Evolutionary conservation across 208 protist species (phyloP).

Genomic region (Acanthamoeba healyi): DNA sequence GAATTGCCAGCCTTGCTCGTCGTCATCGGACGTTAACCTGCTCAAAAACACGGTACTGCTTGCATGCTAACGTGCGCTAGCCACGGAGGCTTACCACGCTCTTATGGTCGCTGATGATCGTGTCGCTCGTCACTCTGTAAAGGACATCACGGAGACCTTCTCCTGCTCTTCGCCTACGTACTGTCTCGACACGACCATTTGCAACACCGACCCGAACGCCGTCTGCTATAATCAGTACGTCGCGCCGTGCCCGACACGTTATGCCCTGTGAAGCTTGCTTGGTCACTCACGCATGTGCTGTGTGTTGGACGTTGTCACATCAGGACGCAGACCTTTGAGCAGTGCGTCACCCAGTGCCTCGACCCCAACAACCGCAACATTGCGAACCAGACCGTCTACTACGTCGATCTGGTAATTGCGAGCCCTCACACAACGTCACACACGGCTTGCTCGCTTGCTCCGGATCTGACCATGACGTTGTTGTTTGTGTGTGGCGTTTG

Average conservation of each 20-base stretch:
- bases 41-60: not conserved
- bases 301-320: not conserved
- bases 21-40: not conserved
- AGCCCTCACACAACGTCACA: too few species aligned
- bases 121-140: not conserved
- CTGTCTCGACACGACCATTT: not conserved
- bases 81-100: too few species aligned
- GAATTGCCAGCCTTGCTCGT: not conserved
- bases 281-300: not conserved
- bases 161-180: not conserved
- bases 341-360: not conserved
- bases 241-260: not conserved
- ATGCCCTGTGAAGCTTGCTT: not conserved
- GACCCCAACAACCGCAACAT: not conserved
- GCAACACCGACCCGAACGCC: not conserved
- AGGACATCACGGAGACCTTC: not conserved
- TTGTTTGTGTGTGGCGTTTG: not conserved
- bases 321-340: not conserved
- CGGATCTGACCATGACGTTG: too few species aligned
- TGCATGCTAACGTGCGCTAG: too few species aligned
- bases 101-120: too few species aligned
- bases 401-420: not conserved
- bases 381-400: constrained; percentile 12
- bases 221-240: not conserved
- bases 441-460: too few species aligned